Conservation (phyloP, 2,329 filamentous ascomycete genomes). For the Fusarium bactridioides region DNA sequence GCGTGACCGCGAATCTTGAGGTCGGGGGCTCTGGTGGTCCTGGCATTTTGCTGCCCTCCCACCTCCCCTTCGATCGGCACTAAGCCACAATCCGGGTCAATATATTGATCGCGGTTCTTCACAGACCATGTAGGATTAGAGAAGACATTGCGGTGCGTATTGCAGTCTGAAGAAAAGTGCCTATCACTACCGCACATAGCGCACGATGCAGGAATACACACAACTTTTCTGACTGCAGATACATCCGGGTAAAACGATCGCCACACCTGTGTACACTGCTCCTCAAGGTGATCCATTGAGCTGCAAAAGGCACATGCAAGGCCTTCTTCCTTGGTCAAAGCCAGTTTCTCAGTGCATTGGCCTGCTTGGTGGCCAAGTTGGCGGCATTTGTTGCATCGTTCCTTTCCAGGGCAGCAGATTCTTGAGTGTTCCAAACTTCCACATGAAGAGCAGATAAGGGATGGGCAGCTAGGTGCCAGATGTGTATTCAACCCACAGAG, state of each 20-base stretch:
- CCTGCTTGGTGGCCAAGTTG: constrained; percentile 65
- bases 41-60: constrained; percentile 35
- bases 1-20: constrained; percentile 48
- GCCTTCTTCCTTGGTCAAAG: constrained; percentile 59
- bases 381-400: constrained; percentile 66
- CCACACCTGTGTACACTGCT: constrained; percentile 68
- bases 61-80: constrained; percentile 49
- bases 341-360: constrained; percentile 65
- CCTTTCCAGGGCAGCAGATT: constrained; percentile 59
- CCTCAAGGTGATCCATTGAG: constrained; percentile 64
- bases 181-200: constrained; percentile 61
- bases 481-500: constrained; percentile 61
- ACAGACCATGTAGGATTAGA: constrained; percentile 61
- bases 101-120: constrained; percentile 57
- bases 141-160: constrained; percentile 30
- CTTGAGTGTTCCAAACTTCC: constrained; percentile 55
- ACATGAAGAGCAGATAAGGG: constrained; percentile 59
- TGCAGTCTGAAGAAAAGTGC: constrained; percentile 68
- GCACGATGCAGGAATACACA: constrained; percentile 60
- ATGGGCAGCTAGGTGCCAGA: constrained; percentile 53
- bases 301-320: constrained; percentile 69
- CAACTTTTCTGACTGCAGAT: constrained; percentile 56
- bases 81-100: constrained; percentile 55
- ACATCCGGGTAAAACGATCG: constrained; percentile 58
- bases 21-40: constrained; percentile 37